A percentile compares a stretch with the other conserved stretches of the same genome.
These are phyloP conservation scores for Galeopsis tetrahit DNA, from an alignment of 257 asterid genomes.

Conservation along the genomic window DNA sequence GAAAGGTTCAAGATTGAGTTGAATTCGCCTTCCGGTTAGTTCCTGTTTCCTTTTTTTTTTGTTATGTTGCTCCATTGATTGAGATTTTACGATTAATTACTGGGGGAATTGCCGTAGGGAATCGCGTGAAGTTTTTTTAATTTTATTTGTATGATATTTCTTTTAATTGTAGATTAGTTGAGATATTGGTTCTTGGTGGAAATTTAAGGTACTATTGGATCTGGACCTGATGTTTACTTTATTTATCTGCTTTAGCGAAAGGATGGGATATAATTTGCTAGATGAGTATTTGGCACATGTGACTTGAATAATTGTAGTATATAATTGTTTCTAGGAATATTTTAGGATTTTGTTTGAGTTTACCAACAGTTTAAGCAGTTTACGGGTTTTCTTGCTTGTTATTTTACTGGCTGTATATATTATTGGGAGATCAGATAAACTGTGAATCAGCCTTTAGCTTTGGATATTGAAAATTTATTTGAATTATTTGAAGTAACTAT, in stretches of 20 bases:
- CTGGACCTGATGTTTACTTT: slow-evolving; percentile 33
- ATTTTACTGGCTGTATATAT: background rate
- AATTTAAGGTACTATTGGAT: slow-evolving; percentile 36
- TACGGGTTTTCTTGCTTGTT: background rate
- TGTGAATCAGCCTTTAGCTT: slow-evolving; percentile 6
- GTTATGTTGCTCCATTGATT: slow-evolving; percentile 12
- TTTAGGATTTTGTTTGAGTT: slow-evolving; percentile 16
- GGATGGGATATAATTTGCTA: slow-evolving; percentile 25
- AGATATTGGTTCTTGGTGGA: slow-evolving; percentile 27
- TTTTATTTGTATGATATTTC: slow-evolving; percentile 28
- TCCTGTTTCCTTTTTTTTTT: background rate
- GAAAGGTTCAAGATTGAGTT: slow-evolving; percentile 34
- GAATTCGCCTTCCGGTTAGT: slow-evolving; percentile 47
- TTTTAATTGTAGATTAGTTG: slow-evolving; percentile 12
- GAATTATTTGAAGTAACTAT: background rate
- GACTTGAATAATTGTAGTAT: background rate
- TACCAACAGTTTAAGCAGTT: slow-evolving; percentile 2
- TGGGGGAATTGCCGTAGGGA: slow-evolving; percentile 19
- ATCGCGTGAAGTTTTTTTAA: background rate
- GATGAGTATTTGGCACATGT: slow-evolving; percentile 22
- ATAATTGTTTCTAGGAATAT: slow-evolving; percentile 9
- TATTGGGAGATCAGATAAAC: slow-evolving; percentile 24
- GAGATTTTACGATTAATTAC: slow-evolving; percentile 17
- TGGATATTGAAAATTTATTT: background rate
- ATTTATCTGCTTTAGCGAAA: background rate